These are phyloP conservation scores for Isabelozyma rhagii DNA, from an alignment of 805 yeast genomes.

Conservation along the genomic window DNA sequence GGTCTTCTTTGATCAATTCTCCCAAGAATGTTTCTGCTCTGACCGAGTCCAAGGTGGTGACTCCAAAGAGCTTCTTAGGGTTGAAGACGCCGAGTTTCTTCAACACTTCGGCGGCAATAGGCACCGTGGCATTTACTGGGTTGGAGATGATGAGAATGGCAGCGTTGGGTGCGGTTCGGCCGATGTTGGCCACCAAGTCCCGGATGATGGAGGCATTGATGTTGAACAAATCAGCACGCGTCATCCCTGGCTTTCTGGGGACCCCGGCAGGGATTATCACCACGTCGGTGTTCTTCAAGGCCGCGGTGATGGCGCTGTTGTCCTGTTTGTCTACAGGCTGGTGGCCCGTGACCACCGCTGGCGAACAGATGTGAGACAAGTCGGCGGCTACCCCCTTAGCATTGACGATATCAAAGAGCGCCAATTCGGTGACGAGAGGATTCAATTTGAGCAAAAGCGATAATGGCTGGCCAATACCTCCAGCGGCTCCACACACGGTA, in stretches of 20 bases:
- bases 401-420: slow-evolving; percentile 43
- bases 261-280: slow-evolving; percentile 48
- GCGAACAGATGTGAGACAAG: slow-evolving; percentile 40
- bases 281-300: slow-evolving; percentile 36
- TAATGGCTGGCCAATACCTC: slow-evolving; percentile 48
- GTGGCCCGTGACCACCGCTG: slow-evolving; percentile 37
- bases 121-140: slow-evolving; percentile 46
- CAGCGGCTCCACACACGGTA: slow-evolving; percentile 49
- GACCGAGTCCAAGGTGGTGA: slow-evolving; percentile 44
- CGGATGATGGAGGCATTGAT: slow-evolving; percentile 44
- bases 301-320: slow-evolving; percentile 30
- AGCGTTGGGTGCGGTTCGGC: slow-evolving; percentile 37
- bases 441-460: slow-evolving; percentile 41
- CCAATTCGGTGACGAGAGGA: slow-evolving; percentile 33
- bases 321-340: slow-evolving; percentile 40
- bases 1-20: slow-evolving; percentile 28
- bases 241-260: slow-evolving; percentile 49
- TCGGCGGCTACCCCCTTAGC: slow-evolving; percentile 48
- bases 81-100: slow-evolving; percentile 45
- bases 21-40: slow-evolving; percentile 47
- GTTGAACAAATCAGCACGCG: slow-evolving; percentile 45
- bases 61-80: slow-evolving; percentile 44
- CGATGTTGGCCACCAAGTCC: slow-evolving; percentile 41
- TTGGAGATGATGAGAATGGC: slow-evolving; percentile 44
- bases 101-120: slow-evolving; percentile 48